Evolutionary conservation across 257 asterid species (phyloP).

Genomic region (Asclepias syriaca): DNA sequence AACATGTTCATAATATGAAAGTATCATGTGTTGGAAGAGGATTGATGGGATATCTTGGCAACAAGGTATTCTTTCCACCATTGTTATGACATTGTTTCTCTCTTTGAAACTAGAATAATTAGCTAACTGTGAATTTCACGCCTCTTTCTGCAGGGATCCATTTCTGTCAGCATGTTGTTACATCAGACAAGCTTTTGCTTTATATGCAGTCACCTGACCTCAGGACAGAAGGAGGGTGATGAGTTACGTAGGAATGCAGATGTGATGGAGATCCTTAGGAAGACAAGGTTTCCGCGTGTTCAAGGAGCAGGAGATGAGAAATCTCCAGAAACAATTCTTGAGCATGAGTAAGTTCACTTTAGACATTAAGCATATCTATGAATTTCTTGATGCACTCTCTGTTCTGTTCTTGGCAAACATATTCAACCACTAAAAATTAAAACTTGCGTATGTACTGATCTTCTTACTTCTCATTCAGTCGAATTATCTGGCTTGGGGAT

Average conservation of each 20-base stretch:
- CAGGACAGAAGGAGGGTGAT: slow-evolving; percentile 98
- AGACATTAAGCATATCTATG: not conserved
- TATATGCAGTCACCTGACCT: slow-evolving; percentile 89
- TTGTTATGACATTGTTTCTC: not conserved
- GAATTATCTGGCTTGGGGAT: slow-evolving; percentile 96
- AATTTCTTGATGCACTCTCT: not conserved
- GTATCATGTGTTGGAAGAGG: slow-evolving; percentile 96
- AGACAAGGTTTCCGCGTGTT: slow-evolving; percentile 92
- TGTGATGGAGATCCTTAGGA: slow-evolving; percentile 85
- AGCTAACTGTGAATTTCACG: not conserved
- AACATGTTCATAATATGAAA: slow-evolving; percentile 77
- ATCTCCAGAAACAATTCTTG: slow-evolving; percentile 84
- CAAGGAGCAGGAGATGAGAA: slow-evolving; percentile 60
- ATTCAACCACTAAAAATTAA: not conserved
- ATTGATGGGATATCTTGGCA: slow-evolving; percentile 96
- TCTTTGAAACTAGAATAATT: not conserved
- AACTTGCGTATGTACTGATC: slow-evolving; percentile 2
- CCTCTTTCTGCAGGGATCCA: slow-evolving; percentile 71
- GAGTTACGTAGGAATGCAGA: slow-evolving; percentile 89
- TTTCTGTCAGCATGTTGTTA: slow-evolving; percentile 86
- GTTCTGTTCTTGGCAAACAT: not conserved
- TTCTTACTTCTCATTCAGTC: slow-evolving; percentile 43
- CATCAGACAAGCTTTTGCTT: slow-evolving; percentile 99
- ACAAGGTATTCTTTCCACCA: slow-evolving; percentile 54
- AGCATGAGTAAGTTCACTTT: slow-evolving; percentile 65